Base-by-base conservation (phyloP, 73 alveolate genomes). In the Symbiodinium pilosum region DNA sequence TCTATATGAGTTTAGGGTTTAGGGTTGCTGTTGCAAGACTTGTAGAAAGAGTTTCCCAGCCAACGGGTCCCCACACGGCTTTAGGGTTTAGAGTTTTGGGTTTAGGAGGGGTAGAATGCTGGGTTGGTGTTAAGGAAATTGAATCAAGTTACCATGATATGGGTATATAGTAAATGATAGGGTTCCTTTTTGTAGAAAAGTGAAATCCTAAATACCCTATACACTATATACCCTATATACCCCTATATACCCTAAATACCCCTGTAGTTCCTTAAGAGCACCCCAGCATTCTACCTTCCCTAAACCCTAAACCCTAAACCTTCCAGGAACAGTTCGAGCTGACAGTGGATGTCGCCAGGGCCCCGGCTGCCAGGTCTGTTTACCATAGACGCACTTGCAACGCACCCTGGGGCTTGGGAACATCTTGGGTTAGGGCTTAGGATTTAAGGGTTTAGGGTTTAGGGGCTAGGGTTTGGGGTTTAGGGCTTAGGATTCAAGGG, bases 341-440 rank as follows among this genome's bases (percentile, higher is more conserved):
- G 38, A 64, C 77, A 16, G 77, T 64, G 77, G 77, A 64, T 64
- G 77, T 64, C 20, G 77, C 77, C 77, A 32, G 77, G 77, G 77
- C 77, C 77, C 16, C 71, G 26, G 71, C 71, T 0, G 26, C 34
- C n/a, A 54, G n/a, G 4, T 54, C 18, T 1, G 16, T 1, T 5
- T 21, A 54, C 71, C 71, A 54, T 18, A 16, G 77, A 3, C 6
- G 59, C 59, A 14, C 6, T 47, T 47, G 21, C 59, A 14, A 6
- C 6, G 6, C 59, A 9, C 21, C 59, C 12, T 64, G 40, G 36
- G 77, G 39, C 11, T 64, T 64, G 11, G 0, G 26, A 28, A 5
- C 4, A 2, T 64, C 28, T 64, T 26, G 77, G 77, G 41, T 64
- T 20, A 64, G 77, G 41, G 77, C 28, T 64, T 21, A 0, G 77